phyloP scores from a whole-genome alignment of 1,284 basidiomycete species.

The Puccinia novopanici region DNA sequence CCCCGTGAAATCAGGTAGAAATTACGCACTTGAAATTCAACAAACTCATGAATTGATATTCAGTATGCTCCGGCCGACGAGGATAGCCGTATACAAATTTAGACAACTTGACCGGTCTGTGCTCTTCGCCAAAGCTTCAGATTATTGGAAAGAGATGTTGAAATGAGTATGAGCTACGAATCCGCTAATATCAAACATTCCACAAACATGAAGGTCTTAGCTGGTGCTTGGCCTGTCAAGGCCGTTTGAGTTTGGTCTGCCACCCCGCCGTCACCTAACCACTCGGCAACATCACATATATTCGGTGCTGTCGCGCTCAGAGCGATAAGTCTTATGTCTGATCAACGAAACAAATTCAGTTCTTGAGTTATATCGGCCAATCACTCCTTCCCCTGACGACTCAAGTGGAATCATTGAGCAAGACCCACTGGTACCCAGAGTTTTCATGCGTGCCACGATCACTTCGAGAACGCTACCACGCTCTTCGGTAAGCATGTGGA shows the following conservation, averaged over 20 bases:
- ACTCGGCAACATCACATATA: conserved; percentile 80
- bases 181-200: neutral
- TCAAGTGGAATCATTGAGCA: neutral
- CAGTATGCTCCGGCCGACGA: conserved; percentile 67
- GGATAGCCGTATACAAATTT: conserved; percentile 59
- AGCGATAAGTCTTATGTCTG: conserved; percentile 75
- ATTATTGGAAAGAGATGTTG: neutral
- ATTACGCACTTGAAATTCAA: conserved; percentile 73
- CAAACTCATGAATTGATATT: conserved; percentile 73
- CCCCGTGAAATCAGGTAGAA: neutral
- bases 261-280: conserved; percentile 68
- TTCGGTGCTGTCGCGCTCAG: conserved; percentile 95
- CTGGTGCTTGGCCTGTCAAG: conserved; percentile 56
- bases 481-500: conserved; percentile 85
- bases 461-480: conserved; percentile 91
- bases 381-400: neutral
- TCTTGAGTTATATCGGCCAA: conserved; percentile 41
- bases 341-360: conserved; percentile 50
- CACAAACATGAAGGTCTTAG: conserved; percentile 64
- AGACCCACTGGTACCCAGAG: conserved; percentile 63
- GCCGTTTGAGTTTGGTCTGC: conserved; percentile 31
- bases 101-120: conserved; percentile 76
- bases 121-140: conserved; percentile 82
- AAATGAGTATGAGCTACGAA: conserved; percentile 23
- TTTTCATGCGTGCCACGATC: conserved; percentile 86